Conservation (phyloP, 202 grass and related monocot genomes). For the Zoysia matrella region DNA sequence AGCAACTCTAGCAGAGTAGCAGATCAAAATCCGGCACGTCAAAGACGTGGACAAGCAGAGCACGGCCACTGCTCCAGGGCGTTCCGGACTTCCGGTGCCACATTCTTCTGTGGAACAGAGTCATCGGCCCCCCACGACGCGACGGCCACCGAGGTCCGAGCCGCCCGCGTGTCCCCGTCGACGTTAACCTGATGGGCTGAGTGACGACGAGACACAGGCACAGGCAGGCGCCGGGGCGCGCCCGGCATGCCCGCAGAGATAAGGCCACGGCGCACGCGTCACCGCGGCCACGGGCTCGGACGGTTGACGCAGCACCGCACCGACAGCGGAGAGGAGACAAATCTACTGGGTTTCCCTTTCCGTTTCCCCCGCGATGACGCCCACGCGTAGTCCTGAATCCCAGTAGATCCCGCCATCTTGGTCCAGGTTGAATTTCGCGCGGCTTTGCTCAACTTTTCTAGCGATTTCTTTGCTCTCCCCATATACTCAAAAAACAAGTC, state of each 20-base stretch:
- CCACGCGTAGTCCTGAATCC: neutral
- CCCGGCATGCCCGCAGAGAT: neutral
- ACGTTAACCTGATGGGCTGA: neutral
- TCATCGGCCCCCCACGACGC: neutral
- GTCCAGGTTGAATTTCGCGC: neutral
- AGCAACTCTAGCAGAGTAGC: neutral
- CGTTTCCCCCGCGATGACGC: neutral
- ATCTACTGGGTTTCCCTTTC: neutral
- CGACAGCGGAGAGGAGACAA: neutral
- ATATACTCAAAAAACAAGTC: too few relatives aligned
- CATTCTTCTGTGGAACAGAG: neutral
- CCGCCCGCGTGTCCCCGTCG: neutral
- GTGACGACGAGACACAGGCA: neutral
- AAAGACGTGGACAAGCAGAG: neutral
- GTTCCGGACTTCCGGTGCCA: neutral
- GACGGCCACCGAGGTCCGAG: neutral
- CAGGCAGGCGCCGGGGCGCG: constrained; percentile 4
- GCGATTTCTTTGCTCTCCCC: too few relatives aligned
- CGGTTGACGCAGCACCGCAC: constrained; percentile 1
- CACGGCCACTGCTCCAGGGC: neutral
- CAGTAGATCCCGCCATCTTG: neutral
- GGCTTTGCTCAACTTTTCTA: neutral
- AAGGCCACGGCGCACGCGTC: constrained; percentile 11
- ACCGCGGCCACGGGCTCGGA: neutral
- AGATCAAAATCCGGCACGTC: neutral